These are phyloP conservation scores for Dipteronia dyeriana DNA, from an alignment of 345 rosid species.

Conservation along the genomic window DNA sequence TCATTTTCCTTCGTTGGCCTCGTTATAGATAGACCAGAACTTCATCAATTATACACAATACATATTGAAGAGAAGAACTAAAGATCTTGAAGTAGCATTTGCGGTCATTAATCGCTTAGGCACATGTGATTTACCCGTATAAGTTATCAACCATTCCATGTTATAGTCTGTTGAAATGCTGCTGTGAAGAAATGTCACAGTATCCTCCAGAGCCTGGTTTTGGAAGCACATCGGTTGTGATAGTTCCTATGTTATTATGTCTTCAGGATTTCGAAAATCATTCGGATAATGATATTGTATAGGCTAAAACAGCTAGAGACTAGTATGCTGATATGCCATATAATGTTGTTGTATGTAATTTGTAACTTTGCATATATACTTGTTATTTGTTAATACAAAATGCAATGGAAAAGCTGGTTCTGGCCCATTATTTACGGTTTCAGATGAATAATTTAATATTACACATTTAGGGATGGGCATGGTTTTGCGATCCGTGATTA, in stretches of 20 bases:
- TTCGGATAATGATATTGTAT: no score
- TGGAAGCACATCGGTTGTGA: background rate
- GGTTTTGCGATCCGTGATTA: no score
- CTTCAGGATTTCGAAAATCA: no score
- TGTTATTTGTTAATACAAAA: background rate
- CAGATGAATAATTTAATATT: no score
- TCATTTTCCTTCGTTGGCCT: conserved; percentile 2
- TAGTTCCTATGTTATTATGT: background rate
- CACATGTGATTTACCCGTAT: background rate
- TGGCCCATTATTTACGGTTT: background rate
- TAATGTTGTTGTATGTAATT: background rate
- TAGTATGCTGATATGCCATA: background rate
- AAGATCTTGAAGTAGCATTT: conserved; percentile 10
- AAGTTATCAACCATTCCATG: background rate
- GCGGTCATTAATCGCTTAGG: background rate
- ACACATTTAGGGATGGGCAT: no score
- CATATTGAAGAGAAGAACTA: background rate
- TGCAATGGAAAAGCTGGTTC: background rate
- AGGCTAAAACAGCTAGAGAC: no score
- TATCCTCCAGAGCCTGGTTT: background rate
- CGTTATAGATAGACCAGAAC: no score
- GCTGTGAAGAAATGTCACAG: background rate
- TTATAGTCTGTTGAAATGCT: conserved; percentile 8
- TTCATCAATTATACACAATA: background rate
- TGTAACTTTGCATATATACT: background rate